Conservation (phyloP, 2,329 filamentous ascomycete species). For the Phoma sp. region DNA sequence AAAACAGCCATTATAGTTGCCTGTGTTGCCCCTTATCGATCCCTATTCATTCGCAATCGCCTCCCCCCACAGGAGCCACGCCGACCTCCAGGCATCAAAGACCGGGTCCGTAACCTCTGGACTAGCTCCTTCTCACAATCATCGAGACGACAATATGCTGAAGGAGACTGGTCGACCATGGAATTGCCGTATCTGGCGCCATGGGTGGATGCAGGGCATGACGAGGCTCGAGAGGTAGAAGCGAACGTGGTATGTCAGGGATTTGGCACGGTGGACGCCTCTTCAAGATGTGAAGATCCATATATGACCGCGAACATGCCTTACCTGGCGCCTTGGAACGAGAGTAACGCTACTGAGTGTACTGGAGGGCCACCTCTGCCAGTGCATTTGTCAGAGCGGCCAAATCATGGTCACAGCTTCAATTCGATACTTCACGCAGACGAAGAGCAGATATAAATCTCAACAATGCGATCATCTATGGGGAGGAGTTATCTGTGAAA, state of each 20-base stretch:
- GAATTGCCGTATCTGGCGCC: not conserved
- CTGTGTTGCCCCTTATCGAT: slow-evolving; percentile 14
- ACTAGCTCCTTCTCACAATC: not conserved
- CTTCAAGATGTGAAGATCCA: not conserved
- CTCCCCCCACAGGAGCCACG: not conserved
- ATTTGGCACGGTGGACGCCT: not conserved
- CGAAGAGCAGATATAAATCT: not conserved
- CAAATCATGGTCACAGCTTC: not conserved
- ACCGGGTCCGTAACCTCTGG: not conserved
- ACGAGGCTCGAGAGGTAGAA: not conserved
- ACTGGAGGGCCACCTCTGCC: not conserved
- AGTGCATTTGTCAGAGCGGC: not conserved
- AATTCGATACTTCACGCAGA: not conserved
- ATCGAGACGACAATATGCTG: not conserved
- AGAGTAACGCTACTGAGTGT: not conserved
- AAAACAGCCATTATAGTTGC: slow-evolving; percentile 14
- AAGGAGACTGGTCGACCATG: not conserved
- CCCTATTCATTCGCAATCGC: slow-evolving; percentile 11
- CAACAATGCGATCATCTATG: not conserved
- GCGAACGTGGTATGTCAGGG: not conserved
- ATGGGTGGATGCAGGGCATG: not conserved
- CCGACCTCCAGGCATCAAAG: too few species aligned
- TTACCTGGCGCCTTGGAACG: not conserved
- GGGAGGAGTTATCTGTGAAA: not conserved
- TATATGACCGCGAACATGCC: not conserved